Base-by-base conservation (phyloP, 2,329 filamentous ascomycete genomes). In the Fusarium burgessii region DNA sequence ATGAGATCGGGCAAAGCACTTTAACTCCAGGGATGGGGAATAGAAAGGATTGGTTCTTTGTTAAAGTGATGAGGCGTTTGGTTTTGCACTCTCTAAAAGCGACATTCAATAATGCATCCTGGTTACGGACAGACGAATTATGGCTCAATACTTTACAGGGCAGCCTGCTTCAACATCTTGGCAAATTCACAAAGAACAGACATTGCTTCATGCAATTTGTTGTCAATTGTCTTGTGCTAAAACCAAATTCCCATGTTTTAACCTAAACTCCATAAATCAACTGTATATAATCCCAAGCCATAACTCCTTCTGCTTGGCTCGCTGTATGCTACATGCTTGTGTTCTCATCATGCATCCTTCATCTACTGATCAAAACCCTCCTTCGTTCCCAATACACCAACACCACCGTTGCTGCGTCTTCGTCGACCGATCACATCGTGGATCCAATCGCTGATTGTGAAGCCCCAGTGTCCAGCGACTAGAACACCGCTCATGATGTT, bases 401-500 rank as follows among this genome's bases (percentile, higher is more conserved):
- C 81, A 38, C 83, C 84, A 17, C 80, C 82, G 42, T 78, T 80
- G 62, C 79, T 82, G 51, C 84, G 80, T 72, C 84, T 80, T 68
- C 85, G 82, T 72, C 81, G 81, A 4, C 89, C 87, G 61, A 86
- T 71, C 7, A 90, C 85, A 71, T 89, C 87, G 43, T 81, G 82
- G 3, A 86, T 83, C 93, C 94, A 97, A 71, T 95, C 93, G 51
- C 85, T 90, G 71, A 99, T 84, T 72, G 94, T 94, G 80, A 93
- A 98, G 54, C 93, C 88, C 96, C 96, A 99, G 70, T 97, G 94
- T 4, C 95, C 95, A 2, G 95, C 94, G 8, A 99, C 96, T 71
- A 99, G 84, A 23, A 98, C 94, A 17, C 96, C 96, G 66, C 90
- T 93, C 14, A 98, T 86, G 20, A 98, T 92, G 81, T 99, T 99